These are phyloP conservation scores for Nelumbo lutea DNA, from an alignment of 164 flowering plant species.

Conservation along the genomic window DNA sequence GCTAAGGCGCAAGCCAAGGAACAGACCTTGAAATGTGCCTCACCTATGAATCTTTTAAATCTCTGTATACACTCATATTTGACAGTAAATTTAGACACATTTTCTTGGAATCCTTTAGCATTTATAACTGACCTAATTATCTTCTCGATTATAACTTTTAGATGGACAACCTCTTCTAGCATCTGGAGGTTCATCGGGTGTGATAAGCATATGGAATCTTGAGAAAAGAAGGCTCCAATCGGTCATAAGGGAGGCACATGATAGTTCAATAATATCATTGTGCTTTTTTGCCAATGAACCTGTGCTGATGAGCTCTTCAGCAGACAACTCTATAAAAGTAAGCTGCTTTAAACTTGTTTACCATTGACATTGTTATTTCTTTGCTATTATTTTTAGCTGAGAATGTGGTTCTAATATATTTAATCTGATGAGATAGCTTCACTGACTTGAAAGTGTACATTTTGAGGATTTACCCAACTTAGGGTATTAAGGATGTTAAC, in stretches of 20 bases:
- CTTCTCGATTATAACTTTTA: conserved; percentile 18
- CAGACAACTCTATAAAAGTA: conserved; percentile 91
- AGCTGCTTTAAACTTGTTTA: conserved; percentile 8
- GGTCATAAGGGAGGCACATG: conserved; percentile 90
- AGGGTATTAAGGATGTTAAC: too few relatives aligned
- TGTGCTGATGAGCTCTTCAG: conserved; percentile 88
- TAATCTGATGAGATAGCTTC: too few relatives aligned
- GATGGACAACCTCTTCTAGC: conserved; percentile 97
- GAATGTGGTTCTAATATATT: too few relatives aligned
- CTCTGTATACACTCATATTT: too few relatives aligned
- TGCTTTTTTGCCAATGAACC: conserved; percentile 96
- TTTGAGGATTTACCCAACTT: too few relatives aligned
- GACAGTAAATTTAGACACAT: too few relatives aligned
- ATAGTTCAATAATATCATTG: conserved; percentile 67
- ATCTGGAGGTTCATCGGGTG: conserved; percentile 96
- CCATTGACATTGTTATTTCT: background rate
- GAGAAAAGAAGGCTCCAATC: conserved; percentile 87
- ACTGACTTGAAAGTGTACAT: too few relatives aligned
- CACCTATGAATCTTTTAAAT: too few relatives aligned
- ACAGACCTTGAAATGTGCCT: too few relatives aligned
- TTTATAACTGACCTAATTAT: background rate
- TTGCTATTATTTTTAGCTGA: background rate
- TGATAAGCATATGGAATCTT: conserved; percentile 96
- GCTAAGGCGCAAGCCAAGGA: too few relatives aligned
- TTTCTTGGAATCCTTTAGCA: background rate